These are phyloP conservation scores for Silene latifolia DNA, from an alignment of 148 eudicot species.

Conservation along the genomic window DNA sequence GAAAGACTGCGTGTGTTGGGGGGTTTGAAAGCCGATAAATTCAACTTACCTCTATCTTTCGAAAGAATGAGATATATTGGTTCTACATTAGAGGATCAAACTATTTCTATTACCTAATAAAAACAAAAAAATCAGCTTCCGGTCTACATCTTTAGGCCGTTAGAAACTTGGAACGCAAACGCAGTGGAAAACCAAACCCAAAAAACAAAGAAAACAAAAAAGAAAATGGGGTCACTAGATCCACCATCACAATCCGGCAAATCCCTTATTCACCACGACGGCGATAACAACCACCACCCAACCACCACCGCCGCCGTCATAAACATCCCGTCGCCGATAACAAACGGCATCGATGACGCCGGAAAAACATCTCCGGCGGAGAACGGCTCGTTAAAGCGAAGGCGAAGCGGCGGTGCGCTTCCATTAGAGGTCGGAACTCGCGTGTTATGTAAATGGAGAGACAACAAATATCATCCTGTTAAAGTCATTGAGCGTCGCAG, in stretches of 20 bases:
- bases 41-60: no score
- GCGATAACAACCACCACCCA: constrained; percentile 29
- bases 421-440: constrained; percentile 85
- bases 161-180: no score
- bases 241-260: constrained; percentile 49
- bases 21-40: no score
- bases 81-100: no score
- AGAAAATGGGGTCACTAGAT: constrained; percentile 66
- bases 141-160: no score
- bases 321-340: constrained; percentile 19
- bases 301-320: constrained; percentile 20
- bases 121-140: no score
- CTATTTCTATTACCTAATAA: no score
- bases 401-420: constrained; percentile 34
- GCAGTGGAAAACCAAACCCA: not conserved
- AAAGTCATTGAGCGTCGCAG: constrained; percentile 88
- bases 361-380: constrained; percentile 30
- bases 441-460: constrained; percentile 86
- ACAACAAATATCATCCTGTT: constrained; percentile 72
- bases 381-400: constrained; percentile 33
- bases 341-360: constrained; percentile 10
- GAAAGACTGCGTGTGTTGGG: no score
- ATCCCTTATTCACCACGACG: constrained; percentile 29
- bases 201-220: not conserved
- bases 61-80: no score